Conservation (phyloP, 2,329 filamentous ascomycete species). For the Fusarium redolens region DNA sequence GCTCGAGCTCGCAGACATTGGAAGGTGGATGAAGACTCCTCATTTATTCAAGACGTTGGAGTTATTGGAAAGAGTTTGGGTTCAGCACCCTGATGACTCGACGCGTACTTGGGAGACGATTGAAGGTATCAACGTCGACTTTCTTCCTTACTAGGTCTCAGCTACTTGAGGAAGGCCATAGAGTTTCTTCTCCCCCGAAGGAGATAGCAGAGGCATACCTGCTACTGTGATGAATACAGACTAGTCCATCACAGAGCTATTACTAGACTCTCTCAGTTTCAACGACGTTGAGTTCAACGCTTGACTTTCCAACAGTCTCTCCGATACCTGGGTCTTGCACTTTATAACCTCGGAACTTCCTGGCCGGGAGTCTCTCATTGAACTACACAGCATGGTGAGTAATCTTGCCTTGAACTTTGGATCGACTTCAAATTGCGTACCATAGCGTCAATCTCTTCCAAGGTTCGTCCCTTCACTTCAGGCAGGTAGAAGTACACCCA, state of each 20-base stretch:
- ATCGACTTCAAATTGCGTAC: not conserved
- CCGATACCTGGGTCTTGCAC: not conserved
- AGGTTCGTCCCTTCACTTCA: constrained; percentile 36
- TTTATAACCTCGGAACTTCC: constrained; percentile 29
- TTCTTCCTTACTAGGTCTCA: not conserved
- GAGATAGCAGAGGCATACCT: not conserved
- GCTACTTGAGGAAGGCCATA: too few relatives aligned
- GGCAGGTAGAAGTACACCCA: constrained; percentile 40
- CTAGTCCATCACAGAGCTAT: accelerated
- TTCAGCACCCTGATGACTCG: not conserved
- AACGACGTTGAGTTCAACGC: constrained; percentile 17
- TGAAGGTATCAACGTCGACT: not conserved
- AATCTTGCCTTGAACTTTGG: too few relatives aligned
- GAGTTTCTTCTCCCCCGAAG: not conserved
- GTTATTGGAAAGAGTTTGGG: constrained; percentile 21
- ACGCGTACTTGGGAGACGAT: not conserved
- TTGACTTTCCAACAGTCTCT: constrained; percentile 11
- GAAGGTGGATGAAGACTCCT: constrained; percentile 30
- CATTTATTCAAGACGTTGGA: constrained; percentile 18
- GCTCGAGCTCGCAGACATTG: constrained; percentile 11
- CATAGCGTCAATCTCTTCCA: constrained; percentile 40
- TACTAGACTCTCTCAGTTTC: constrained; percentile 26
- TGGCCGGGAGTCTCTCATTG: constrained; percentile 25
- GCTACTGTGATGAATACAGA: not conserved
- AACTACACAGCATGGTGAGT: constrained; percentile 14